These are phyloP conservation scores for Tulasnella sp. DNA, from an alignment of 768 basidiomycete genomes.

Conservation along the genomic window DNA sequence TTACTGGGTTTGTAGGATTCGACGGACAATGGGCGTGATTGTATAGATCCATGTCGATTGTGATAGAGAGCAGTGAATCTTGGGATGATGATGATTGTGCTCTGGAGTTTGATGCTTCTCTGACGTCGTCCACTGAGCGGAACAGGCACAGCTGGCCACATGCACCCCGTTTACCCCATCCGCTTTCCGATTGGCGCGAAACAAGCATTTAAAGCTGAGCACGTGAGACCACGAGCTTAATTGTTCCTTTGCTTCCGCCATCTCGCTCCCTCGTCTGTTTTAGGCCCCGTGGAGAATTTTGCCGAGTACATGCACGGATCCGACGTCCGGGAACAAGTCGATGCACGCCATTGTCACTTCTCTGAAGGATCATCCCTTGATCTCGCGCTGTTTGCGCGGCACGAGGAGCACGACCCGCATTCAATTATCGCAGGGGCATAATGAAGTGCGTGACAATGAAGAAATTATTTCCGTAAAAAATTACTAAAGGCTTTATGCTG, in stretches of 20 bases:
- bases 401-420: neutral
- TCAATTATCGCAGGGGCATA: neutral
- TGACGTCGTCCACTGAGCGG: neutral
- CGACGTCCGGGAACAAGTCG: neutral
- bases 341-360: constrained; percentile 10
- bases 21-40: constrained; percentile 70
- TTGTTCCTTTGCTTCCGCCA: neutral
- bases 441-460: neutral
- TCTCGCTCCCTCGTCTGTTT: neutral
- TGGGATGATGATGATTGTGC: neutral
- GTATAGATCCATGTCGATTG: neutral
- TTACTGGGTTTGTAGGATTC: constrained; percentile 81
- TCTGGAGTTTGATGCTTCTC: neutral
- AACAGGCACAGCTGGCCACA: neutral
- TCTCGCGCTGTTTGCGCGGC: constrained; percentile 4
- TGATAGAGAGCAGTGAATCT: neutral
- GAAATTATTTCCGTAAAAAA: neutral
- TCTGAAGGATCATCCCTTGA: neutral
- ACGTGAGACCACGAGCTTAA: constrained; percentile 5
- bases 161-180: neutral
- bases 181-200: neutral
- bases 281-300: neutral
- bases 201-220: constrained; percentile 7
- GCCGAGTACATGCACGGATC: neutral
- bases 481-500: neutral